These are phyloP conservation scores for Ajuga chamaepitys DNA, from an alignment of 257 asterid species.

Conservation along the genomic window DNA sequence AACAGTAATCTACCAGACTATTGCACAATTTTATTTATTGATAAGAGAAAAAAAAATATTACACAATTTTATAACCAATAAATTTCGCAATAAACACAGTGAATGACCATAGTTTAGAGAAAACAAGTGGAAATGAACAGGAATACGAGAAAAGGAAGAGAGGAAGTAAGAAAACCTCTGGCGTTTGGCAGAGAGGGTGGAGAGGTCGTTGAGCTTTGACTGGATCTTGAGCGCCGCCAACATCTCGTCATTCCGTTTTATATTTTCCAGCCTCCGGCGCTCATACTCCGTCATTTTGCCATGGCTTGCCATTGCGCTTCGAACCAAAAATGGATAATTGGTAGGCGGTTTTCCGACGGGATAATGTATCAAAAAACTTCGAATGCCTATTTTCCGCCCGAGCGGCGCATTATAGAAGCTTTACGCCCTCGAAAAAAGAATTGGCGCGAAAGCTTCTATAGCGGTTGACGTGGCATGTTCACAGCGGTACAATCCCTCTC, in stretches of 20 bases:
- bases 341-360: not conserved
- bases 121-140: not conserved
- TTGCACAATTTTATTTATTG: too few relatives aligned
- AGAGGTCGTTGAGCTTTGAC: slow-evolving; percentile 45
- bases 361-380: not conserved
- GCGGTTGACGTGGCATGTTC: too few relatives aligned
- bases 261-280: slow-evolving; percentile 73
- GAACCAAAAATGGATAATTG: not conserved
- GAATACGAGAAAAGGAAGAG: too few relatives aligned
- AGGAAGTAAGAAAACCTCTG: slow-evolving; percentile 23
- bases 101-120: not conserved
- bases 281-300: slow-evolving; percentile 63
- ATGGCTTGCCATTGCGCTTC: slow-evolving; percentile 30
- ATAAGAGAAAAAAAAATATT: too few relatives aligned
- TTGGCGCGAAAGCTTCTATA: too few relatives aligned
- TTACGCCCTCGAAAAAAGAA: too few relatives aligned
- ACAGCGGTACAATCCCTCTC: too few relatives aligned
- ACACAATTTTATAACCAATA: too few relatives aligned
- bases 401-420: too few relatives aligned
- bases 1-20: too few relatives aligned
- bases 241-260: slow-evolving; percentile 72
- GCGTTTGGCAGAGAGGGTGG: slow-evolving; percentile 55
- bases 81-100: too few relatives aligned
- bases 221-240: slow-evolving; percentile 72
- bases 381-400: not conserved